Base-by-base conservation (phyloP, 768 basidiomycete species). In the Tephrocybe sp. region DNA sequence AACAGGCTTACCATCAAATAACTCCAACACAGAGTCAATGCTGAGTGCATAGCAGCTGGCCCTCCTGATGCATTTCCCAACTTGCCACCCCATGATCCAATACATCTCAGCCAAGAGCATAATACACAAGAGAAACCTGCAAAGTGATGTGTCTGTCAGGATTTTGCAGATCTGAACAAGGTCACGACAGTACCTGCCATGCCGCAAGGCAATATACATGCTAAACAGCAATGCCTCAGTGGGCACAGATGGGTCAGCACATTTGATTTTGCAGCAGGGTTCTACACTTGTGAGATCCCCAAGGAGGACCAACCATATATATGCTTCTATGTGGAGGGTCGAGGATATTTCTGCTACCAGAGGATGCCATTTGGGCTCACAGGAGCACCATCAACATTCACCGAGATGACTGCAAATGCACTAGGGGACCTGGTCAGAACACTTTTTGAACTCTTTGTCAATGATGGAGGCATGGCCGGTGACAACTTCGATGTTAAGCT, bases 191-290 rank as follows among this genome's bases (percentile, higher is more conserved):
- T 69, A 1, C 58, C 65, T 0, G 56, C 67, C 5, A 52, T 73
- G 50, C 65, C 61, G 0, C 68, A 71, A 25, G 70, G 76, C 0
- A 65, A 78, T 54, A 70, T 78, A 0, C 42, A 56, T 0, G 58
- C 62, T 0, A 78, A 76, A 43, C 74, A 78, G 40, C 62, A 67
- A 28, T 7, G 56, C 0, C 55, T 76, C 0, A 61, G 59, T 1
- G 74, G 76, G 0, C 70, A 77, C 41, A 28, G 65, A 0, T 78
- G 65, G 30, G 30, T 42, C 10, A 42, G 26, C 21, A 25, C 67
- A 0, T 68, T 76, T n/a, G 73, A 78, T 57, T 71, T 75, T 8
- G 66, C 71, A 5, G 58, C 60, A 0, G 75, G 73, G 1, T 77
- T n/a, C n/a, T n/a, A n/a, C n/a, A n/a, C n/a, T n/a, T n/a, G n/a